These are phyloP conservation scores for Plasmodium relictum DNA, from an alignment of 169 alveolate species.

Conservation along the genomic window DNA sequence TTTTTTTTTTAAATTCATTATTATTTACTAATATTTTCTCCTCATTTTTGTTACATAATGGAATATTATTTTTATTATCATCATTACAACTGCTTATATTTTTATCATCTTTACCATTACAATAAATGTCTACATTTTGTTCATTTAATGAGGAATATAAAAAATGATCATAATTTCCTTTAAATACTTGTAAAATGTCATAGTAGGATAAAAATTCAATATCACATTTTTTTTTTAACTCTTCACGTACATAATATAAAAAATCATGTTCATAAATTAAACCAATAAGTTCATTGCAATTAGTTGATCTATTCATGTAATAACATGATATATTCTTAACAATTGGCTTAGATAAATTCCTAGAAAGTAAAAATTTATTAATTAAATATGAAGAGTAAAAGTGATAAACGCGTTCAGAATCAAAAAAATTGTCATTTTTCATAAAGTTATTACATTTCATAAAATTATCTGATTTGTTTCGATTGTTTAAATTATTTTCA, in stretches of 20 bases:
- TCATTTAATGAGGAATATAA: not conserved
- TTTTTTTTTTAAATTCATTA: not conserved
- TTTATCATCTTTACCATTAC: not conserved
- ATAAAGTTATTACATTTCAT: not conserved
- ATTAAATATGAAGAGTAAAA: slow-evolving; percentile 35
- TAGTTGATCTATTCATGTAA: slow-evolving; percentile 52
- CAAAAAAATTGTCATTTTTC: slow-evolving; percentile 13
- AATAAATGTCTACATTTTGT: not conserved
- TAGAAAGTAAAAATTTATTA: slow-evolving; percentile 18
- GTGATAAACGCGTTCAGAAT: slow-evolving; percentile 46
- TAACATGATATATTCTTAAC: not conserved
- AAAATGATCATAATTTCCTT: slow-evolving; percentile 66
- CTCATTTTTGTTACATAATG: not conserved
- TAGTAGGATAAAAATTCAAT: slow-evolving; percentile 52
- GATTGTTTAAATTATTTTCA: not conserved
- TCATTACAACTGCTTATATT: not conserved
- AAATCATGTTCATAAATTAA: slow-evolving; percentile 64
- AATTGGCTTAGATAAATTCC: slow-evolving; percentile 29
- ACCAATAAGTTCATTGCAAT: slow-evolving; percentile 21
- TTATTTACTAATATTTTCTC: not conserved
- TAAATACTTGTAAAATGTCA: slow-evolving; percentile 45
- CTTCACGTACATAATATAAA: slow-evolving; percentile 52
- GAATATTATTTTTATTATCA: not conserved
- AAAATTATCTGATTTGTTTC: not conserved
- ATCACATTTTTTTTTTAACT: slow-evolving; percentile 40